These are phyloP conservation scores for Nidularia pulvinata DNA, from an alignment of 768 basidiomycete genomes.

Conservation along the genomic window DNA sequence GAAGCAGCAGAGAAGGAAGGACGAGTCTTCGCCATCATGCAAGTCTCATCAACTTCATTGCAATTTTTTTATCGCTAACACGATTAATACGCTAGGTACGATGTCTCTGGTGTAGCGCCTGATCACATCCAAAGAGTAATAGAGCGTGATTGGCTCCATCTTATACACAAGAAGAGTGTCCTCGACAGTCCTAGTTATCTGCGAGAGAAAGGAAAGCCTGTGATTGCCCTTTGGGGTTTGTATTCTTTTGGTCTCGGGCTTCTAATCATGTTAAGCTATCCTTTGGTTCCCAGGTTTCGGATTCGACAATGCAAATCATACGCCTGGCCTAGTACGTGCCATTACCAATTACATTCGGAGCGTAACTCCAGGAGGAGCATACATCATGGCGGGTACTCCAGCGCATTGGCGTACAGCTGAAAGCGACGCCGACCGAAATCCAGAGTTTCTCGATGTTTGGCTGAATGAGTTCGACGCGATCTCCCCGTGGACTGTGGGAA, in stretches of 20 bases:
- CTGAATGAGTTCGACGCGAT: constrained; percentile 79
- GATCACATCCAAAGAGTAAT: constrained; percentile 68
- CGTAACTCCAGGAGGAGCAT: constrained; percentile 71
- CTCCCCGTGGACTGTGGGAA: constrained; percentile 83
- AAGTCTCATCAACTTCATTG: constrained; percentile 18
- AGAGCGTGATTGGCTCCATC: constrained; percentile 74
- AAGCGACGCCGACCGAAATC: constrained; percentile 70
- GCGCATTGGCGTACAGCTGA: constrained; percentile 75
- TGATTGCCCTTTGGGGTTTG: constrained; percentile 74
- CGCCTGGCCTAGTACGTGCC: constrained; percentile 54
- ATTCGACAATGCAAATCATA: constrained; percentile 58
- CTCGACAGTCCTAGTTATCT: constrained; percentile 77
- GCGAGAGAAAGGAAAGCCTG: constrained; percentile 65
- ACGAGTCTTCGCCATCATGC: constrained; percentile 86
- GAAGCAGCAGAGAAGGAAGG: constrained; percentile 83
- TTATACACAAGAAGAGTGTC: constrained; percentile 57
- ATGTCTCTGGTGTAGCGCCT: constrained; percentile 75
- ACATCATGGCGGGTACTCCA: constrained; percentile 71
- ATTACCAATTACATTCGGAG: constrained; percentile 58
- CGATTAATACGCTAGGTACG: constrained; percentile 56
- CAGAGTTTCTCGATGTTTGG: constrained; percentile 68
- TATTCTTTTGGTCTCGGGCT: background rate
- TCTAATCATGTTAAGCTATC: background rate
- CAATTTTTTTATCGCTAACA: constrained; percentile 1
- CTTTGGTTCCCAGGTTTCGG: constrained; percentile 56